A percentile compares a stretch with the other conserved stretches of the same genome.
Conservation (phyloP, 148 eudicot genomes). For the Cornus controversa region DNA sequence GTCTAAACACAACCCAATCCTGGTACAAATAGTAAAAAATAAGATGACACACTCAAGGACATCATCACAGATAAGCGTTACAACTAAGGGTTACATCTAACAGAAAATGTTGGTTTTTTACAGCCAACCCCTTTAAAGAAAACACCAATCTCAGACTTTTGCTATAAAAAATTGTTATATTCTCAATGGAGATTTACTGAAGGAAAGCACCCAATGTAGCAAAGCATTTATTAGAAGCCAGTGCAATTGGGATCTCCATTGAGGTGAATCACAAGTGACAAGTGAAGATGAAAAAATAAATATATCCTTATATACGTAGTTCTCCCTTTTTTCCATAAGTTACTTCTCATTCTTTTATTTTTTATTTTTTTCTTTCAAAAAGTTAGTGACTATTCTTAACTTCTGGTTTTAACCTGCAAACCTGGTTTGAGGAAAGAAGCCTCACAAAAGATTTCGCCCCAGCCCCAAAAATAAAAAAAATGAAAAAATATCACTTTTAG, state of each 20-base stretch:
- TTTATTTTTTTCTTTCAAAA: no score
- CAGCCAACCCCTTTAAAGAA: background rate
- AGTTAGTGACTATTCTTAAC: background rate
- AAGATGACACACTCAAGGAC: background rate
- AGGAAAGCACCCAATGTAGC: background rate
- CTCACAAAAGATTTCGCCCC: background rate
- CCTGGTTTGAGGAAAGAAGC: background rate
- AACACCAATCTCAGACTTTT: no score
- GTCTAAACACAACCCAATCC: constrained; percentile 91
- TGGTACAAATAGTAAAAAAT: constrained; percentile 22
- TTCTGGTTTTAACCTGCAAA: no score
- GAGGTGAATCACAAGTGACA: no score
- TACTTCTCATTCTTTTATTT: no score
- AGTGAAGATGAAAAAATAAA: no score
- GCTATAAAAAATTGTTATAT: background rate
- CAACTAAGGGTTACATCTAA: background rate
- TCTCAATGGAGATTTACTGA: background rate
- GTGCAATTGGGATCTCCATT: no score
- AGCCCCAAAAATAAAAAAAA: background rate
- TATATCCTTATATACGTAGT: no score
- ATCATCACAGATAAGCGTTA: background rate
- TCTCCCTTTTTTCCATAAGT: no score
- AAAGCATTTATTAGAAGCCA: no score
- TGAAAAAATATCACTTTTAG: no score
- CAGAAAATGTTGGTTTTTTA: background rate